Percentiles rank a stretch among this genome's conserved stretches.
These are phyloP conservation scores for Nakataea oryzae DNA, from an alignment of 2,329 filamentous ascomycete species.

Conservation along the genomic window DNA sequence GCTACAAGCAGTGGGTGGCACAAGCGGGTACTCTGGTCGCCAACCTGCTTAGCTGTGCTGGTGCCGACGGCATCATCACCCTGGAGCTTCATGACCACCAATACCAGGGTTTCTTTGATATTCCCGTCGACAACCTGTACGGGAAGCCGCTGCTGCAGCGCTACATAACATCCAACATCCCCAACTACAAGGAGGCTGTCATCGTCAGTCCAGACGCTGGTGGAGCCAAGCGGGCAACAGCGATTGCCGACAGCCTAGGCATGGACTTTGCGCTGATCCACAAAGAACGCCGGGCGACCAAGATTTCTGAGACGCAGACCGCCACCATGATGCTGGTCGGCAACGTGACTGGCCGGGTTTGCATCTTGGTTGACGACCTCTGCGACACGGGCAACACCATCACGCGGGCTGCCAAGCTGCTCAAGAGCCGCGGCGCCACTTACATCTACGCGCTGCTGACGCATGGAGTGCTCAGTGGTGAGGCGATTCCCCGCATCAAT, in stretches of 20 bases:
- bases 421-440: conserved; percentile 91
- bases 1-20: conserved; percentile 97
- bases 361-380: conserved; percentile 89
- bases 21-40: conserved; percentile 93
- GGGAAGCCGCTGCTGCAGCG: conserved; percentile 63
- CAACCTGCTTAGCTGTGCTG: conserved; percentile 87
- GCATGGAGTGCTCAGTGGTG: conserved; percentile 89
- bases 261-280: conserved; percentile 97
- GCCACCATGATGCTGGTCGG: conserved; percentile 79
- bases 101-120: conserved; percentile 98
- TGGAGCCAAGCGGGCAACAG: conserved; percentile 89
- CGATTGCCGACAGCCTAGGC: conserved; percentile 84
- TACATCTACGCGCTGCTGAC: conserved; percentile 87
- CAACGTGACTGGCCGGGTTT: conserved; percentile 58
- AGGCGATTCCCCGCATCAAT: conserved; percentile 90
- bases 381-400: conserved; percentile 96
- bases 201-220: conserved; percentile 95
- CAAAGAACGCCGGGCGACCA: conserved; percentile 63
- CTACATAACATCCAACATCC: conserved; percentile 71
- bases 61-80: conserved; percentile 93
- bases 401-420: conserved; percentile 87
- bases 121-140: conserved; percentile 96
- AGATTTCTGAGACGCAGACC: conserved; percentile 65
- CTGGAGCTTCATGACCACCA: conserved; percentile 92
- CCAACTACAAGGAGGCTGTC: conserved; percentile 75